phyloP scores from a whole-genome alignment of 2,329 filamentous ascomycete species.

The Fonsecaea nubica region DNA sequence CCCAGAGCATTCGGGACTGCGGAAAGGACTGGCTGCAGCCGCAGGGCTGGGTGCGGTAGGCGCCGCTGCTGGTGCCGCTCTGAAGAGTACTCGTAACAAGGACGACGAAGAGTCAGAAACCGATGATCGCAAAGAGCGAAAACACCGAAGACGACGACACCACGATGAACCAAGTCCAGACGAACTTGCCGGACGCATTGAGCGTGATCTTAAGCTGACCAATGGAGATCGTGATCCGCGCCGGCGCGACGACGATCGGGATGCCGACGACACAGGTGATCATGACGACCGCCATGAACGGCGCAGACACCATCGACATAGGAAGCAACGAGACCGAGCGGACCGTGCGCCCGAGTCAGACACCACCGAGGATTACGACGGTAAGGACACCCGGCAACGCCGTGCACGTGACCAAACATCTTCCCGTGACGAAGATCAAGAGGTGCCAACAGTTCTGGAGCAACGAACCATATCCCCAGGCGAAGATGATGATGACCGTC shows the following conservation, averaged over 20 bases:
- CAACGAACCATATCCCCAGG: slow-evolving; percentile 36
- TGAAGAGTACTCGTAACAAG: slow-evolving; percentile 31
- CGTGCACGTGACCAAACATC: slow-evolving; percentile 26
- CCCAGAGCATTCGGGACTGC: slow-evolving; percentile 35
- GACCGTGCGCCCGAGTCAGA: slow-evolving; percentile 31
- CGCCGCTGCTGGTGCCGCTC: slow-evolving; percentile 30
- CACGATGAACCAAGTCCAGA: slow-evolving; percentile 31
- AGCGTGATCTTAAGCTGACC: slow-evolving; percentile 29
- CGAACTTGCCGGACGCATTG: slow-evolving; percentile 29
- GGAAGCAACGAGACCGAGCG: slow-evolving; percentile 28
- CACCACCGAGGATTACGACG: slow-evolving; percentile 31
- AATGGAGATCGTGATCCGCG: slow-evolving; percentile 30
- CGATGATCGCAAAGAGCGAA: slow-evolving; percentile 36
- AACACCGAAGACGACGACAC: slow-evolving; percentile 32
- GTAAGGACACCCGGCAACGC: slow-evolving; percentile 25
- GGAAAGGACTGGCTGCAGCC: slow-evolving; percentile 36
- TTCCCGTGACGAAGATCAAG: slow-evolving; percentile 29
- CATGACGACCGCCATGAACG: slow-evolving; percentile 31
- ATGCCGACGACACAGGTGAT: slow-evolving; percentile 21
- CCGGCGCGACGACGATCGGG: slow-evolving; percentile 26
- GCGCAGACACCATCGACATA: slow-evolving; percentile 30
- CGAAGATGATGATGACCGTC: slow-evolving; percentile 38
- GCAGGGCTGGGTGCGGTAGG: slow-evolving; percentile 34
- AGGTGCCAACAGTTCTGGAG: slow-evolving; percentile 20
- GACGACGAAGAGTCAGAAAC: slow-evolving; percentile 36